These are phyloP conservation scores for Neurospora sp. DNA, from an alignment of 2,329 filamentous ascomycete species.

Conservation along the genomic window DNA sequence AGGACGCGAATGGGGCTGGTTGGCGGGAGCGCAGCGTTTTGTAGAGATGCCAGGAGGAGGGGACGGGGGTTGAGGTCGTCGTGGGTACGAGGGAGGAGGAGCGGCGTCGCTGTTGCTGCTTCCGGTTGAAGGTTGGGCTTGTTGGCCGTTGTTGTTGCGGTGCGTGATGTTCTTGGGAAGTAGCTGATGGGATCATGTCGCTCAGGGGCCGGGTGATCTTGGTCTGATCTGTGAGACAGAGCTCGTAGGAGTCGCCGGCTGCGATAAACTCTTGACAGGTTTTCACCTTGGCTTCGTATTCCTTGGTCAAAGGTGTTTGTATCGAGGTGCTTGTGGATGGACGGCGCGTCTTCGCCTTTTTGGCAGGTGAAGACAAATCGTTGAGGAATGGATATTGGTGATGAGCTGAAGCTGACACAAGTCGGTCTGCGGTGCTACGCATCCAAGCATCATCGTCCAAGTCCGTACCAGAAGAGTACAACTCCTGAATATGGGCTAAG, in stretches of 20 bases:
- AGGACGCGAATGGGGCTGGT: slow-evolving; percentile 78
- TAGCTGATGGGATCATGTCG: slow-evolving; percentile 29
- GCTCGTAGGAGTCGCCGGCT: slow-evolving; percentile 74
- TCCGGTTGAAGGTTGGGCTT: slow-evolving; percentile 1
- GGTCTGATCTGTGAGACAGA: slow-evolving; percentile 73
- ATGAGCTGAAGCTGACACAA: slow-evolving; percentile 11
- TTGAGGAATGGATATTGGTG: slow-evolving; percentile 2
- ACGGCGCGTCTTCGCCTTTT: slow-evolving; percentile 4
- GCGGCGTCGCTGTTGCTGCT: slow-evolving; percentile 1
- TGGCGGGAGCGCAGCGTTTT: slow-evolving; percentile 59
- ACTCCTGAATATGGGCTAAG: slow-evolving; percentile 56
- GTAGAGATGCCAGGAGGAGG: slow-evolving; percentile 61
- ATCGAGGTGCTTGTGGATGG: slow-evolving; percentile 21
- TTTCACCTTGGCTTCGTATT: slow-evolving; percentile 59
- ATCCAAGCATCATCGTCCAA: slow-evolving; percentile 30
- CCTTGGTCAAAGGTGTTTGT: slow-evolving; percentile 30
- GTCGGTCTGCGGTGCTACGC: slow-evolving; percentile 22
- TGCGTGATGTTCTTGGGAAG: slow-evolving; percentile 12
- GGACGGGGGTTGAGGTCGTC: slow-evolving; percentile 8
- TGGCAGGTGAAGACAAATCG: slow-evolving; percentile 1
- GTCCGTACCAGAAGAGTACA: slow-evolving; percentile 31
- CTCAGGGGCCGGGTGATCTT: slow-evolving; percentile 39
- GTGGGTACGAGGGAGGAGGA: background rate
- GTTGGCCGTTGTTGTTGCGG: background rate
- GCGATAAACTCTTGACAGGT: slow-evolving; percentile 62